phyloP scores from a whole-genome alignment of 441 rosid species.

The Theobroma grandiflorum region DNA sequence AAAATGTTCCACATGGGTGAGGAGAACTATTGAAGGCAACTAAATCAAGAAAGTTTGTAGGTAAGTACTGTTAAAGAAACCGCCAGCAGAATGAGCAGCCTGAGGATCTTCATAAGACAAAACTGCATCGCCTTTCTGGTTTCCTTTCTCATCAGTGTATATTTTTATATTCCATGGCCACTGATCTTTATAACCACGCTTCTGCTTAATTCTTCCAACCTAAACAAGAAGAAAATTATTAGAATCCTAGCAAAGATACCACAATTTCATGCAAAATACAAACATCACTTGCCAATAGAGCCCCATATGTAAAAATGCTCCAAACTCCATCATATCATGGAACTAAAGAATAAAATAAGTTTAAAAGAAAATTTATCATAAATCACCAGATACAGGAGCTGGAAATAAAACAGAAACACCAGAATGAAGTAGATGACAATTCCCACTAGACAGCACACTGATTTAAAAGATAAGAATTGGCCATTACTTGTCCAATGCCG shows the following conservation, averaged over 20 bases:
- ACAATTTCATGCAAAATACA: neutral
- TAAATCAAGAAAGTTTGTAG: conserved; percentile 7
- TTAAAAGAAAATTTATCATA: conserved; percentile 2
- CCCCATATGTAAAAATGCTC: neutral
- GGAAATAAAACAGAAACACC: neutral
- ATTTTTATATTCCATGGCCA: conserved; percentile 97
- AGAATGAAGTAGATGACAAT: neutral
- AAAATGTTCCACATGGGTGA: conserved; percentile 23
- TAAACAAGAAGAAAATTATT: conserved; percentile 34
- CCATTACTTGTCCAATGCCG: conserved; percentile 94
- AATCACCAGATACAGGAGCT: neutral
- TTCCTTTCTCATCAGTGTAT: conserved; percentile 93
- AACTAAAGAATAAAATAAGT: conserved; percentile 3
- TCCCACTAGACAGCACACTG: conserved; percentile 1
- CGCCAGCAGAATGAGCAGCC: conserved; percentile 93
- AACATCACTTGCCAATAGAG: neutral
- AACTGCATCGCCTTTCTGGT: conserved; percentile 88
- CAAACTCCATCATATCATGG: neutral
- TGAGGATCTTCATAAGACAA: conserved; percentile 95
- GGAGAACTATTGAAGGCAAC: conserved; percentile 3
- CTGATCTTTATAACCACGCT: conserved; percentile 95
- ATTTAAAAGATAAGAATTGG: conserved; percentile 35
- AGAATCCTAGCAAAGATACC: neutral
- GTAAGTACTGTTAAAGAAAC: conserved; percentile 77
- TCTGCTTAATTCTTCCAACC: conserved; percentile 98